Evolutionary conservation across 2,329 filamentous ascomycete genomes (phyloP), one percentile per base, ranked within the genome.

Genomic region (Celoporthe dispersa): DNA sequence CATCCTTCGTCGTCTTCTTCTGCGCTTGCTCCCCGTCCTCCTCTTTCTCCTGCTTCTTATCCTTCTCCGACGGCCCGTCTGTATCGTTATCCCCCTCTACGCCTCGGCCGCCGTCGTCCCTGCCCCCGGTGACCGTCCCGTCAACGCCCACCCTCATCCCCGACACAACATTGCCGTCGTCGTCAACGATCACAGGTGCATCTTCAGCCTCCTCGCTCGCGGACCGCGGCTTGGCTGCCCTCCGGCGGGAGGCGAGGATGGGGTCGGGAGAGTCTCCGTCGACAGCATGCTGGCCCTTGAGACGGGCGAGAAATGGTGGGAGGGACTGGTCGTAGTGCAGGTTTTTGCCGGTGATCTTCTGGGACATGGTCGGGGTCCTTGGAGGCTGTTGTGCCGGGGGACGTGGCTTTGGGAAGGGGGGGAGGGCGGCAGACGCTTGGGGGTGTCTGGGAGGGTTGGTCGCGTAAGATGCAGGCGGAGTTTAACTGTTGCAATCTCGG

Each of bases 201-300:
- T 95, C 92, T 74, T 95, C 92, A 16, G 91, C 91, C 71, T 94
- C 89, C 55, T 90, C 90, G 74, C 91, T 89, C 70, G 83, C 87
- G 22, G 87, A 88, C 48, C 84, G 85, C 80, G 83, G 86, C 81
- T 84, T 86, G 70, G 76, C 79, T 64, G 84, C 81, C n/a, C 87
- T 81, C 2, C 86, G 81, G 25, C 82, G 82, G 7, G 80, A 82
- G 1, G 85, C 83, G 51, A 88, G 81, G 57, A 87, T 81, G 5
- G 85, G 84, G 68, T 88, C 85, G 74, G 88, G 82, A 51, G 79
- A 76, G 80, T 80, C 79, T 77, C 84, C 77, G 81, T 79, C 77
- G 82, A 83, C 73, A 77, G 84, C 76, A 81, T 84, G 75, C 78
- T 88, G 80, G 74, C 86, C 84, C 81, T 85, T 84, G 33, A 90